phyloP scores from a whole-genome alignment of 1,284 basidiomycete species.

The Tylopilus orsonianus region DNA sequence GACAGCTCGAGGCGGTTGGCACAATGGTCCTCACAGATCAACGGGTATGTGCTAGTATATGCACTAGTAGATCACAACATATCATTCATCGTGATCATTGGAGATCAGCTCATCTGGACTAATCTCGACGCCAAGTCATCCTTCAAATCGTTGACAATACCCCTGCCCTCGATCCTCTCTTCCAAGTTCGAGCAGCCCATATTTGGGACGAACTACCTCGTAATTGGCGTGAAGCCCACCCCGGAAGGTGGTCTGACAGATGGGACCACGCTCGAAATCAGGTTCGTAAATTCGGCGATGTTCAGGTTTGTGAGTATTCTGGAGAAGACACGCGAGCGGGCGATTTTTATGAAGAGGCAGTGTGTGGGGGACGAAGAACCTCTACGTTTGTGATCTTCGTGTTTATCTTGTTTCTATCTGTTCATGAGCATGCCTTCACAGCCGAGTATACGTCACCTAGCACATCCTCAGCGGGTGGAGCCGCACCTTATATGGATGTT shows the following conservation, averaged over 20 bases:
- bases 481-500: slow-evolving; percentile 47
- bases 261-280: slow-evolving; percentile 64
- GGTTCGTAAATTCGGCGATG: slow-evolving; percentile 66
- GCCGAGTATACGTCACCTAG: slow-evolving; percentile 57
- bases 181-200: slow-evolving; percentile 75
- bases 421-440: slow-evolving; percentile 26
- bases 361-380: slow-evolving; percentile 55
- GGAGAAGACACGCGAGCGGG: slow-evolving; percentile 73
- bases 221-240: slow-evolving; percentile 64
- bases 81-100: not conserved
- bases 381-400: slow-evolving; percentile 54
- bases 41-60: slow-evolving; percentile 48
- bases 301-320: slow-evolving; percentile 70
- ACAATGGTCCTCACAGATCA: slow-evolving; percentile 66
- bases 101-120: slow-evolving; percentile 62
- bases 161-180: slow-evolving; percentile 60
- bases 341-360: slow-evolving; percentile 71
- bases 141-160: slow-evolving; percentile 55
- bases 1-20: slow-evolving; percentile 60
- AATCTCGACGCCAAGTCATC: slow-evolving; percentile 40
- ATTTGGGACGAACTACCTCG: slow-evolving; percentile 66
- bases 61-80: slow-evolving; percentile 5
- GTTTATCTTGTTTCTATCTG: slow-evolving; percentile 1
- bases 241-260: slow-evolving; percentile 60
- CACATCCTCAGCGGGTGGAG: slow-evolving; percentile 39